Evolutionary conservation across 1,284 basidiomycete species (phyloP).

Genomic region (Agroathelia rolfsii): DNA sequence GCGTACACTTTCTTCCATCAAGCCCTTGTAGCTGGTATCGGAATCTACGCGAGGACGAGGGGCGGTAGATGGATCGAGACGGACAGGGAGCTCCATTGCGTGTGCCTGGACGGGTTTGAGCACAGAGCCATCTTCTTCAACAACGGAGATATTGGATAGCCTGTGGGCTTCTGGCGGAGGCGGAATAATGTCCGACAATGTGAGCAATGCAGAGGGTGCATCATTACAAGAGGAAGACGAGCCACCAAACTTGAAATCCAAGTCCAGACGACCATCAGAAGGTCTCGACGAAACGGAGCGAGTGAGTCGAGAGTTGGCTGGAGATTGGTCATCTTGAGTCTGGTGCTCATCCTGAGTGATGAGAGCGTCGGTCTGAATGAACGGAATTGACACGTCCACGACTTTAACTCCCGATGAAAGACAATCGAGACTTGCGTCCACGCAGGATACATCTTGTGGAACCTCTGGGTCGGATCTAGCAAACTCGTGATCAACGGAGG

Average conservation of each 20-base stretch:
- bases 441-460: no score
- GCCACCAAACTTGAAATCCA: slow-evolving; percentile 65
- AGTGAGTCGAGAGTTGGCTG: slow-evolving; percentile 18
- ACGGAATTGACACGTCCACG: no score
- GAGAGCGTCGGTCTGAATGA: no score
- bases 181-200: slow-evolving; percentile 67
- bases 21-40: slow-evolving; percentile 30
- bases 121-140: slow-evolving; percentile 44
- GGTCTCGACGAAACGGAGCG: slow-evolving; percentile 33
- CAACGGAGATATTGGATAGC: slow-evolving; percentile 34
- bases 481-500: no score
- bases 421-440: no score
- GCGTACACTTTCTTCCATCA: slow-evolving; percentile 16
- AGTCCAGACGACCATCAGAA: slow-evolving; percentile 56
- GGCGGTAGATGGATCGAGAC: slow-evolving; percentile 17
- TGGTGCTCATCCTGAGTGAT: no score
- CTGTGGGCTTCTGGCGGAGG: slow-evolving; percentile 40
- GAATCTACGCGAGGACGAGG: slow-evolving; percentile 35
- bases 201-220: slow-evolving; percentile 26
- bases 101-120: slow-evolving; percentile 51
- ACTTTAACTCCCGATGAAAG: no score
- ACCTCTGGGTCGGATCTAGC: no score
- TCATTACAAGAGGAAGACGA: slow-evolving; percentile 23
- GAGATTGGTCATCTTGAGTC: slow-evolving; percentile 17
- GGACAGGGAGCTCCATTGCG: slow-evolving; percentile 25